phyloP scores from a whole-genome alignment of 176 grass and related monocot genomes.

The Poa annua region DNA sequence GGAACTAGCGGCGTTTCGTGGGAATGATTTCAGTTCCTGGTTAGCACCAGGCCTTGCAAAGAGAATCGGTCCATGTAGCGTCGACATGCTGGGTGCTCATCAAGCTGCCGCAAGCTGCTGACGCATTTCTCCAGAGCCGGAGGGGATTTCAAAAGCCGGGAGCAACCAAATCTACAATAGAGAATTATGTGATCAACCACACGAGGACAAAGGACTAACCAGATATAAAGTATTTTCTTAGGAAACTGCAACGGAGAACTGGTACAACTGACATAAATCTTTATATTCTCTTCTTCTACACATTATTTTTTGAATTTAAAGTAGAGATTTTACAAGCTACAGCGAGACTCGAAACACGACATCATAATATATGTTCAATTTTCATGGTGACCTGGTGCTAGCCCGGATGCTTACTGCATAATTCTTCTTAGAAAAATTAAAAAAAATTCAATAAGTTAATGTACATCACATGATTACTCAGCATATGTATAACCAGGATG shows the following conservation, averaged over 20 bases:
- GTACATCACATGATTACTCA: not conserved
- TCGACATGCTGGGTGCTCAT: conserved; percentile 63
- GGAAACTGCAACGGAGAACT: not conserved
- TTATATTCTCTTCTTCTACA: not conserved
- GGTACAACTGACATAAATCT: not conserved
- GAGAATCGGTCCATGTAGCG: conserved; percentile 36
- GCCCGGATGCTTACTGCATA: too few species aligned
- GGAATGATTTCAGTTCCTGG: conserved; percentile 41
- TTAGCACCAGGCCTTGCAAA: conserved; percentile 38
- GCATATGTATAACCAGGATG: not conserved
- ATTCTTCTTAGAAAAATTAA: too few species aligned
- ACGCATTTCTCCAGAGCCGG: conserved; percentile 42
- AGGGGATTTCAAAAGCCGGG: not conserved
- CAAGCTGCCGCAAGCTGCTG: conserved; percentile 27
- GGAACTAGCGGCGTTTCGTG: not conserved
- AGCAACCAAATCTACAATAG: conserved; percentile 16
- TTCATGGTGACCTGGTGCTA: not conserved
- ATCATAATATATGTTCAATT: not conserved
- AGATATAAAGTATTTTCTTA: not conserved
- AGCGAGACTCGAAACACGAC: not conserved
- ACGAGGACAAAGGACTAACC: not conserved
- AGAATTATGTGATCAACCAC: conserved; percentile 24
- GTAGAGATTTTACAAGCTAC: not conserved
- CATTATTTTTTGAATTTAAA: not conserved
- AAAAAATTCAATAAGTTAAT: too few species aligned